Percentiles rank a stretch among this genome's conserved stretches.
Conservation (phyloP, 2,329 filamentous ascomycete species). For the Bimuria novae-zelandiae region DNA sequence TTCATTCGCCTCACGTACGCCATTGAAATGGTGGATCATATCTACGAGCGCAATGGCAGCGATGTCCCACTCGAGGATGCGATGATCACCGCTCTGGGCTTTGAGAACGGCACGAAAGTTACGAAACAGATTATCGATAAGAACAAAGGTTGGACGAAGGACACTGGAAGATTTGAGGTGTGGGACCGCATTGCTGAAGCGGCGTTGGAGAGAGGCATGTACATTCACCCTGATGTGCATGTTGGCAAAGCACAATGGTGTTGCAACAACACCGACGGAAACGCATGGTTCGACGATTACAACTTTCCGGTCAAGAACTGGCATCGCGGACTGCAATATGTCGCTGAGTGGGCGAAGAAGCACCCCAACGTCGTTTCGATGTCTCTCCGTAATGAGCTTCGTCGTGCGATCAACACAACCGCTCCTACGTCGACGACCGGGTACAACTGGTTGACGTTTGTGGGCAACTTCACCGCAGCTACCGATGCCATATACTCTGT, state of each 20-base stretch:
- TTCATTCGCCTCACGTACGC: constrained; percentile 59
- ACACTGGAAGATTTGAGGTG: constrained; percentile 48
- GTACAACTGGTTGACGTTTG: constrained; percentile 40
- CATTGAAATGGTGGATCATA: constrained; percentile 50
- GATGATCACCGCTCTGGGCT: constrained; percentile 47
- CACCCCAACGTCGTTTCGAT: constrained; percentile 60
- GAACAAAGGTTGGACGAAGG: constrained; percentile 45
- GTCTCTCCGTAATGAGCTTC: constrained; percentile 63
- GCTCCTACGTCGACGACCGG: constrained; percentile 16
- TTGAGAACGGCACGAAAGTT: constrained; percentile 47
- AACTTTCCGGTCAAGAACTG: constrained; percentile 62
- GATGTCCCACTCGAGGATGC: constrained; percentile 48
- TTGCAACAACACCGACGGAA: constrained; percentile 54
- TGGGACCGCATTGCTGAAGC: constrained; percentile 36
- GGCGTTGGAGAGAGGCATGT: constrained; percentile 35
- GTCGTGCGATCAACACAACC: constrained; percentile 36
- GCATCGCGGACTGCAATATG: constrained; percentile 58
- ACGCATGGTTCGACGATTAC: constrained; percentile 61
- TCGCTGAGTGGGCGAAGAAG: constrained; percentile 56
- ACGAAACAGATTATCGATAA: constrained; percentile 43
- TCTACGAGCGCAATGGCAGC: constrained; percentile 45
- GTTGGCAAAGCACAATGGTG: constrained; percentile 41
- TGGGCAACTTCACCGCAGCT: constrained; percentile 53
- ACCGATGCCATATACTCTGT: constrained; percentile 56
- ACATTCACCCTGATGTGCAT: constrained; percentile 40